Evolutionary conservation across 441 rosid species (phyloP), one percentile per base, ranked within the genome.

Genomic region (Populus hybrid): DNA sequence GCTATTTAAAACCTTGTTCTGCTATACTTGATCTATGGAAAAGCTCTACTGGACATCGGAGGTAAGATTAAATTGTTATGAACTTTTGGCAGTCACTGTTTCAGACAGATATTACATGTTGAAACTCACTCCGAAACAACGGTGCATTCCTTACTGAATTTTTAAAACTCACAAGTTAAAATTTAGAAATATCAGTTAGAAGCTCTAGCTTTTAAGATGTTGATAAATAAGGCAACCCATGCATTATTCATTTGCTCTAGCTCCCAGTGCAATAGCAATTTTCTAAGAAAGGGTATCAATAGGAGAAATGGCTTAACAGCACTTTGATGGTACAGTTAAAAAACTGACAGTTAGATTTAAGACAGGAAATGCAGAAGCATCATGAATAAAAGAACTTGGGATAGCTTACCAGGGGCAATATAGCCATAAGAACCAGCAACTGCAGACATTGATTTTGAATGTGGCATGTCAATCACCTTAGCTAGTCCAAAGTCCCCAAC

Each of bases 391-490:
- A 21, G 12, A 63, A 21, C 65, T 21, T 9, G 65, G 70, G 74
- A 71, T 14, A 28, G 35, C 86, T 85, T 86, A 95, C 99, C 97
- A 21, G 97, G 97, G 21, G 95, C 97, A 78, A 93, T 93, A 84
- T 93, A 93, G 78, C 97, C 95, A 73, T 94, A 94, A 69, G 98
- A 94, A 79, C 99, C 99, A 29, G 95, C 99, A 75, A 96, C 90
- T n/a, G 95, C 97, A 7, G 98, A 91, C 97, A 96, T 92, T 28
- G 98, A 91, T 79, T 93, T 92, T 3, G 92, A 90, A 24, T 94
- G 88, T 23, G 95, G 95, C 97, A 94, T 87, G 87, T 94, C 99
- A n/a, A 91, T 86, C 68, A 93, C 90, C 80, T 93, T 93, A 7
- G 98, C 98, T 31, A 93, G 73, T 70, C 98, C 98, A 12, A 93